Percentiles rank a stretch among this genome's conserved stretches.
Conservation (phyloP, 371 early-diverging fungal genomes). For the Mortierella sp. region DNA sequence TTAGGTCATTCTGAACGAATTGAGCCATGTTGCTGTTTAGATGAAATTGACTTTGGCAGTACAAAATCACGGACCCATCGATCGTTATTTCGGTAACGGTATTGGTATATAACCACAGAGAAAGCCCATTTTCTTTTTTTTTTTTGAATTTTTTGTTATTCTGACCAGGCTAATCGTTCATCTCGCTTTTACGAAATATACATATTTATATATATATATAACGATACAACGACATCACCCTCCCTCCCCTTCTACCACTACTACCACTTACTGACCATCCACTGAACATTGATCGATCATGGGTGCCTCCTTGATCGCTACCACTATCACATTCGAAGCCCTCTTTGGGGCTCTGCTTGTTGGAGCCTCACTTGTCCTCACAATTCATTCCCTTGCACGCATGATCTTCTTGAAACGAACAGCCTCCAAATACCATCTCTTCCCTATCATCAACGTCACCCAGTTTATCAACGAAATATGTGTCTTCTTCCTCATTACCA, state of each 20-base stretch:
- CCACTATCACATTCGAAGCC: conserved; percentile 18
- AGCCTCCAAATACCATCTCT: conserved; percentile 51
- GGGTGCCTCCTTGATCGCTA: conserved; percentile 49
- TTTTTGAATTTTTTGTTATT: neutral
- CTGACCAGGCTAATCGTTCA: neutral
- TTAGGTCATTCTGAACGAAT: conserved; percentile 10
- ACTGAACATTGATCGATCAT: conserved; percentile 8
- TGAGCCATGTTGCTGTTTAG: neutral
- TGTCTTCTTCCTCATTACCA: conserved; percentile 48
- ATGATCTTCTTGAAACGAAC: conserved; percentile 51
- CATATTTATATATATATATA: neutral
- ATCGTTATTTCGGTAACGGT: neutral
- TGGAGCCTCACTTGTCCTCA: conserved; percentile 49
- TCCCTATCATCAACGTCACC: conserved; percentile 53
- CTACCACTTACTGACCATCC: neutral
- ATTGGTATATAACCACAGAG: neutral
- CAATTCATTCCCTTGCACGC: conserved; percentile 45
- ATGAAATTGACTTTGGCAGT: conserved; percentile 6
- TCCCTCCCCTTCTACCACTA: neutral
- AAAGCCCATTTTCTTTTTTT: neutral
- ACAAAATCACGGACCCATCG: neutral
- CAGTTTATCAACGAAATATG: conserved; percentile 45
- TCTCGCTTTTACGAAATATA: neutral
- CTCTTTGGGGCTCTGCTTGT: conserved; percentile 51
- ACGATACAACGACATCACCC: neutral